Conservation (phyloP, 345 rosid genomes). For the Citrus glauca region DNA sequence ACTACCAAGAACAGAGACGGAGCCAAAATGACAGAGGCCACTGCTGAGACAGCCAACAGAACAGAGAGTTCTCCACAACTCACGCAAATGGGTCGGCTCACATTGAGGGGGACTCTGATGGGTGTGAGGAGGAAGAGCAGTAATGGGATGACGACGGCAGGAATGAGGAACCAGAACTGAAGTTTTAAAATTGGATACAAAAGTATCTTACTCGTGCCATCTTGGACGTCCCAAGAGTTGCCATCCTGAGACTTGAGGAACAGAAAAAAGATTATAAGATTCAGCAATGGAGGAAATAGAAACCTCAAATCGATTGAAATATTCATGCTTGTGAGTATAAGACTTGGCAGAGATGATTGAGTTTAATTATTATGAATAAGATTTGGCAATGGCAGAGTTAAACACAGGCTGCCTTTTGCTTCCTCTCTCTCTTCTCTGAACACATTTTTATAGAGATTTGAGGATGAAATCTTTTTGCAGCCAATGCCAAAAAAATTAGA, state of each 20-base stretch:
- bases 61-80: neutral
- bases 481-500: too few relatives aligned
- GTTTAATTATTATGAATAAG: too few relatives aligned
- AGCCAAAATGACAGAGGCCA: neutral
- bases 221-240: neutral
- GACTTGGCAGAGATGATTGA: too few relatives aligned
- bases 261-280: neutral
- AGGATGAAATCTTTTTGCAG: too few relatives aligned
- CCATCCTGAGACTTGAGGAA: neutral
- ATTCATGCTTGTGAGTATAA: neutral
- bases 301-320: neutral
- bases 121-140: neutral
- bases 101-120: neutral
- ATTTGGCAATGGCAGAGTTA: too few relatives aligned
- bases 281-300: neutral
- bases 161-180: neutral
- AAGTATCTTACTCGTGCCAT: neutral
- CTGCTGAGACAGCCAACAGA: neutral
- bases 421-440: too few relatives aligned
- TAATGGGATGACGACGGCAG: neutral
- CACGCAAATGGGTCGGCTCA: neutral
- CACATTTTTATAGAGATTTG: too few relatives aligned
- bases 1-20: neutral
- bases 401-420: too few relatives aligned
- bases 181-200: neutral